Evolutionary conservation across 371 early-diverging fungal species (phyloP).

Genomic region (Mucor piriformis): DNA sequence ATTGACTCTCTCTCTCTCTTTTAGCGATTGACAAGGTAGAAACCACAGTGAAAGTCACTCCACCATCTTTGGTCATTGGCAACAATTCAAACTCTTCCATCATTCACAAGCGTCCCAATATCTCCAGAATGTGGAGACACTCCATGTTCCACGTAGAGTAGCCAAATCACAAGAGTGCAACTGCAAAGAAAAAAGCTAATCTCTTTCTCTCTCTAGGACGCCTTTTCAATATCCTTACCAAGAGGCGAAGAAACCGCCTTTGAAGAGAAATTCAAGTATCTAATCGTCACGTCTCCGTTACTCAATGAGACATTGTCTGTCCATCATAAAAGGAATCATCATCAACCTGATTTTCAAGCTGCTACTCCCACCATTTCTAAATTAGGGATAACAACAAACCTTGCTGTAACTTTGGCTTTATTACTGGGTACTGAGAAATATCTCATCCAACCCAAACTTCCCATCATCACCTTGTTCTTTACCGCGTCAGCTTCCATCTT

Average conservation of each 20-base stretch:
- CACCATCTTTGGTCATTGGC: conserved; percentile 15
- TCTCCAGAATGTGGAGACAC: conserved; percentile 39
- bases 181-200: neutral
- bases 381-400: conserved; percentile 18
- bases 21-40: conserved; percentile 52
- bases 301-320: conserved; percentile 54
- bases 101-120: conserved; percentile 7
- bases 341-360: conserved; percentile 9
- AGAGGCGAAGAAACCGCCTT: conserved; percentile 61
- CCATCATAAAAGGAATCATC: conserved; percentile 48
- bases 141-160: conserved; percentile 43
- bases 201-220: conserved; percentile 23
- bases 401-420: conserved; percentile 19
- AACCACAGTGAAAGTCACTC: conserved; percentile 34
- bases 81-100: neutral
- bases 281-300: conserved; percentile 66
- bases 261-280: conserved; percentile 69
- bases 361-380: conserved; percentile 14
- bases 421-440: conserved; percentile 33
- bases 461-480: conserved; percentile 29
- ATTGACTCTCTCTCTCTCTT: neutral
- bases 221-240: conserved; percentile 45
- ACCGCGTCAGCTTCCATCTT: conserved; percentile 40
- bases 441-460: conserved; percentile 21
- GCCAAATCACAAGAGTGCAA: neutral